A percentile compares a stretch with the other conserved stretches of the same genome.
Conservation (phyloP, 1,284 basidiomycete species). For the Puccinia hordei region DNA sequence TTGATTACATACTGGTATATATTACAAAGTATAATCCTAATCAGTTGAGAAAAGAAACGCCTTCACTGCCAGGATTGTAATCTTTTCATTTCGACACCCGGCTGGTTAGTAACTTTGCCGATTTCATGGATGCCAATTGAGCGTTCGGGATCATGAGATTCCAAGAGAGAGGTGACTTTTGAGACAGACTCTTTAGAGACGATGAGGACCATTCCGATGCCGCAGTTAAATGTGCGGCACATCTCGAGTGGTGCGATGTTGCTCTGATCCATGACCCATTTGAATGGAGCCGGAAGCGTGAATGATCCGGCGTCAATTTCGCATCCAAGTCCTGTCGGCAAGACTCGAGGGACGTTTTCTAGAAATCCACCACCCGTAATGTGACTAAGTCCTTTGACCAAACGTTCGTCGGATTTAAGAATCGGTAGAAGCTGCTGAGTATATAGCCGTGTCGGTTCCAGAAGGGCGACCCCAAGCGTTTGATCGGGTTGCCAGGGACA, state of each 20-base stretch:
- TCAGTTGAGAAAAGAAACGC: background rate
- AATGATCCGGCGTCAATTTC: constrained; percentile 77
- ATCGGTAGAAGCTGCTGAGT: constrained; percentile 80
- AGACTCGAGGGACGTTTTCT: constrained; percentile 91
- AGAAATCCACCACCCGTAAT: constrained; percentile 98
- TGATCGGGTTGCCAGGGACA: constrained; percentile 71
- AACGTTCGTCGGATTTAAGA: constrained; percentile 66
- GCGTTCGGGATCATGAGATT: constrained; percentile 51
- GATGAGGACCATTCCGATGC: constrained; percentile 90
- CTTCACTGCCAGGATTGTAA: constrained; percentile 36
- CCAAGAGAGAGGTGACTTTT: constrained; percentile 66
- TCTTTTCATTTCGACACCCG: constrained; percentile 32
- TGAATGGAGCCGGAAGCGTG: constrained; percentile 79
- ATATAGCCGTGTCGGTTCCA: constrained; percentile 89
- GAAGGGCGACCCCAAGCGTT: constrained; percentile 76
- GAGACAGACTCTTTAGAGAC: constrained; percentile 65
- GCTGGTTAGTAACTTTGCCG: constrained; percentile 10
- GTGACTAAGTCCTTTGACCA: constrained; percentile 91
- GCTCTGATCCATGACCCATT: constrained; percentile 79
- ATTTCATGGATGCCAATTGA: constrained; percentile 25
- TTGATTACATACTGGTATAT: background rate
- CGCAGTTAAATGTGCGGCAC: constrained; percentile 97
- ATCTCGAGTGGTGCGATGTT: constrained; percentile 81
- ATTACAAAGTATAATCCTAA: background rate
- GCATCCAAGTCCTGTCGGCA: constrained; percentile 78